These are phyloP conservation scores for Kwoniella mangroviensis DNA, from an alignment of 768 basidiomycete species.

Conservation along the genomic window DNA sequence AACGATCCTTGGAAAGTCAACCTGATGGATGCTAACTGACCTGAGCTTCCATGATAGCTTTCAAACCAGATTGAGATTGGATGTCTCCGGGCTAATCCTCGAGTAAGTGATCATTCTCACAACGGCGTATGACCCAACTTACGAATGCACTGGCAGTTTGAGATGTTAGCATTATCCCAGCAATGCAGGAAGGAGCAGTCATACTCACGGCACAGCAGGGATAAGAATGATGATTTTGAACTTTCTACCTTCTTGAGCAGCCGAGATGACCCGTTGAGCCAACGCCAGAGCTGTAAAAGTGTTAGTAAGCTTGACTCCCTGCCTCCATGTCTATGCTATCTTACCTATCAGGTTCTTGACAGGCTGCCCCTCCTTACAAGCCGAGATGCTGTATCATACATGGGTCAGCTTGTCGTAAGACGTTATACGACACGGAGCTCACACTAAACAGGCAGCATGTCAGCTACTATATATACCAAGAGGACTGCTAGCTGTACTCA, in stretches of 20 bases:
- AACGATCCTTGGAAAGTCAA: neutral
- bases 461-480: slow-evolving; percentile 25
- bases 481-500: slow-evolving; percentile 25
- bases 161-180: neutral
- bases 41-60: slow-evolving; percentile 77
- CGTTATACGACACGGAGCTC: slow-evolving; percentile 6
- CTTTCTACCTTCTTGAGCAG: slow-evolving; percentile 69
- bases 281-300: slow-evolving; percentile 65
- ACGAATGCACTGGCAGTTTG: slow-evolving; percentile 65
- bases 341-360: slow-evolving; percentile 78
- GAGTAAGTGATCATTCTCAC: neutral
- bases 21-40: neutral
- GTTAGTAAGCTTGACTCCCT: slow-evolving; percentile 1
- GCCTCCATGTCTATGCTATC: neutral
- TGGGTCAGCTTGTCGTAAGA: slow-evolving; percentile 15
- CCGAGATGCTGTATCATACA: slow-evolving; percentile 68
- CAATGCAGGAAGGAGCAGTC: neutral
- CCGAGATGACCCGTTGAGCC: slow-evolving; percentile 81
- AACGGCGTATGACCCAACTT: slow-evolving; percentile 6
- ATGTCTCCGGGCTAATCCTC: slow-evolving; percentile 68
- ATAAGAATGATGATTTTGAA: slow-evolving; percentile 89
- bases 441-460: slow-evolving; percentile 27
- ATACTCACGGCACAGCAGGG: slow-evolving; percentile 75
- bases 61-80: slow-evolving; percentile 63
- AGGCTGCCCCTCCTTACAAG: slow-evolving; percentile 67